Evolutionary conservation across 495 filamentous ascomycete genomes (phyloP).

Genomic region (Cercophora samala): DNA sequence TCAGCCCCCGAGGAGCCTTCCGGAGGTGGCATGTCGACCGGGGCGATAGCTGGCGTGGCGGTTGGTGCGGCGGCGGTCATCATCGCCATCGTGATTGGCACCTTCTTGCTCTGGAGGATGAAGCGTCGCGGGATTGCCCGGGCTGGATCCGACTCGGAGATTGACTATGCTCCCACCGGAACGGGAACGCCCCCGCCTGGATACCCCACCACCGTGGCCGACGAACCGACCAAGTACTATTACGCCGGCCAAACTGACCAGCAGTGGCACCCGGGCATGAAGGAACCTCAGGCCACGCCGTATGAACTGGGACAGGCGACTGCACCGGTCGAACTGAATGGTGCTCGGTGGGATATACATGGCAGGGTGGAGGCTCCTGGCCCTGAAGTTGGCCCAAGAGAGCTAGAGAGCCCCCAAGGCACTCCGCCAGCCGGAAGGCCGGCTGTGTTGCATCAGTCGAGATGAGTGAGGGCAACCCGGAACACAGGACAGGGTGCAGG

Average conservation of each 20-base stretch:
- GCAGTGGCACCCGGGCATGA: neutral
- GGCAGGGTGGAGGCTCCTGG: neutral
- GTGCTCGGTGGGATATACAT: neutral
- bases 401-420: neutral
- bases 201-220: neutral
- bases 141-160: neutral
- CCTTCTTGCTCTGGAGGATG: slow-evolving; percentile 21
- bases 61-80: slow-evolving; percentile 18
- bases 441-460: neutral
- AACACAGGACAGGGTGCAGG: neutral
- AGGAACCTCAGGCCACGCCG: neutral
- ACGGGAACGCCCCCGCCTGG: neutral
- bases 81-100: slow-evolving; percentile 15
- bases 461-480: no score
- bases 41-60: slow-evolving; percentile 25
- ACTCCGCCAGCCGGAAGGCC: neutral
- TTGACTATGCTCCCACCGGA: neutral
- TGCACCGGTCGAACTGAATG: neutral
- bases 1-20: neutral
- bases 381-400: neutral
- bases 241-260: neutral
- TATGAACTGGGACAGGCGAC: neutral
- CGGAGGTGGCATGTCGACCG: slow-evolving; percentile 12
- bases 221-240: neutral
- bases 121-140: slow-evolving; percentile 2